These are phyloP conservation scores for Parathielavia appendiculata DNA, from an alignment of 495 filamentous ascomycete species.

Conservation along the genomic window DNA sequence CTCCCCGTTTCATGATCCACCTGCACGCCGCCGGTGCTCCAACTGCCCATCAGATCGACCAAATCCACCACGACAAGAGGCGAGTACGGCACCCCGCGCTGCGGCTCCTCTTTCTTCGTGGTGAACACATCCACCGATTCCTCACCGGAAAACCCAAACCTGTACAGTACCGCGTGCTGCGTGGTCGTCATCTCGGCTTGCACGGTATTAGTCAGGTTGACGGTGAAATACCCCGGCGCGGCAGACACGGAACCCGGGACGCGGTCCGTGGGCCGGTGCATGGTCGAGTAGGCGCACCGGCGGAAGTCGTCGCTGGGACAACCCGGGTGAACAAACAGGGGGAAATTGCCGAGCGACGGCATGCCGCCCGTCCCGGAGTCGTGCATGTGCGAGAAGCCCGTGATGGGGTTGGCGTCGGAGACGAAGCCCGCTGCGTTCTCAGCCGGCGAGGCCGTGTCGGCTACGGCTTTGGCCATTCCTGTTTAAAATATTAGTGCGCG, in stretches of 20 bases:
- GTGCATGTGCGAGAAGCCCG: conserved; percentile 61
- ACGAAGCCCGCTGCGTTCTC: conserved; percentile 68
- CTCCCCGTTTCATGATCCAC: conserved; percentile 51
- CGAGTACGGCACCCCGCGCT: conserved; percentile 38
- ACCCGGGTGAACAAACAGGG: conserved; percentile 61
- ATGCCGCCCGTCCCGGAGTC: conserved; percentile 56
- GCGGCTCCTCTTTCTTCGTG: not conserved
- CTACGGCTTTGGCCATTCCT: conserved; percentile 65
- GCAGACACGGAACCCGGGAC: conserved; percentile 51
- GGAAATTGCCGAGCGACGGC: conserved; percentile 70
- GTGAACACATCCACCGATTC: conserved; percentile 10
- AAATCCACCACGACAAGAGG: conserved; percentile 62
- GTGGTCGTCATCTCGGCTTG: conserved; percentile 66
- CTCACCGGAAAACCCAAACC: conserved; percentile 55
- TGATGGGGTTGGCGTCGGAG: conserved; percentile 47
- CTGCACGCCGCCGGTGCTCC: conserved; percentile 52
- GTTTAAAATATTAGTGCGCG: conserved; percentile 22
- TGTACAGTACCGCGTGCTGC: conserved; percentile 61
- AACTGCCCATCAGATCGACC: conserved; percentile 56
- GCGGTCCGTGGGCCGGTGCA: conserved; percentile 44
- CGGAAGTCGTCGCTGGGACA: conserved; percentile 60
- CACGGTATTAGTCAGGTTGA: conserved; percentile 59
- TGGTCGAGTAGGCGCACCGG: conserved; percentile 54
- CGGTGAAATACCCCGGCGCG: conserved; percentile 61
- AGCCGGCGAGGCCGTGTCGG: conserved; percentile 46